Evolutionary conservation across 768 basidiomycete species (phyloP).

Genomic region (Phlebiopsis gigantea): DNA sequence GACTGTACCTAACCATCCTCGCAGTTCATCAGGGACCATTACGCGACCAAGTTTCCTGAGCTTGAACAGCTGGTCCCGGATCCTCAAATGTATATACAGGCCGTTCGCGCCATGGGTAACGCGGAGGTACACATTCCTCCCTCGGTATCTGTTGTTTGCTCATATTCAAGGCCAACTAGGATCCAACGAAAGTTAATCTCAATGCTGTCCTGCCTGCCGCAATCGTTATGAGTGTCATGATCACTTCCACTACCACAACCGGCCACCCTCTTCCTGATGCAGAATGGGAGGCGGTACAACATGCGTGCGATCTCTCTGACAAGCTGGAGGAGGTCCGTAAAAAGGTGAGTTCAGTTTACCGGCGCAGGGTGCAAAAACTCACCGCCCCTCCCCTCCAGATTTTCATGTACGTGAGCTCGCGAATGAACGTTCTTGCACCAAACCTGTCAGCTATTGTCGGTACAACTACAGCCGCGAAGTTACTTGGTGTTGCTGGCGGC

Average conservation of each 20-base stretch:
- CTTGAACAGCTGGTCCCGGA: constrained; percentile 93
- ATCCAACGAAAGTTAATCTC: constrained; percentile 82
- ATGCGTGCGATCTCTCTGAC: constrained; percentile 86
- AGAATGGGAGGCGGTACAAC: constrained; percentile 77
- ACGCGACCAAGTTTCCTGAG: constrained; percentile 91
- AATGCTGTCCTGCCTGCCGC: constrained; percentile 78
- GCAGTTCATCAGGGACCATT: constrained; percentile 97
- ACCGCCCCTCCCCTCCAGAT: constrained; percentile 49
- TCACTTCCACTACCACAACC: constrained; percentile 89
- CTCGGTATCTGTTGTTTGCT: neutral
- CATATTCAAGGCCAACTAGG: constrained; percentile 36
- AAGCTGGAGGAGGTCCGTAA: constrained; percentile 85
- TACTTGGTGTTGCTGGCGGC: constrained; percentile 96
- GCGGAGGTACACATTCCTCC: constrained; percentile 43
- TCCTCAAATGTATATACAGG: constrained; percentile 86
- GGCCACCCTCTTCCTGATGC: constrained; percentile 65
- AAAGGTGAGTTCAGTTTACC: constrained; percentile 44
- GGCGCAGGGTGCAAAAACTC: neutral
- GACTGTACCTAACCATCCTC: constrained; percentile 17
- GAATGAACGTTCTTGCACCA: constrained; percentile 97
- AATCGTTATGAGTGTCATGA: constrained; percentile 91
- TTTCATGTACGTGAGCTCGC: constrained; percentile 97
- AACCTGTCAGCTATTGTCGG: constrained; percentile 98
- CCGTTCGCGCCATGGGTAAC: constrained; percentile 86
- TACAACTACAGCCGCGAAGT: constrained; percentile 96